phyloP scores from a whole-genome alignment of 2,329 filamentous ascomycete genomes.

The Geosmithia putterillii region DNA sequence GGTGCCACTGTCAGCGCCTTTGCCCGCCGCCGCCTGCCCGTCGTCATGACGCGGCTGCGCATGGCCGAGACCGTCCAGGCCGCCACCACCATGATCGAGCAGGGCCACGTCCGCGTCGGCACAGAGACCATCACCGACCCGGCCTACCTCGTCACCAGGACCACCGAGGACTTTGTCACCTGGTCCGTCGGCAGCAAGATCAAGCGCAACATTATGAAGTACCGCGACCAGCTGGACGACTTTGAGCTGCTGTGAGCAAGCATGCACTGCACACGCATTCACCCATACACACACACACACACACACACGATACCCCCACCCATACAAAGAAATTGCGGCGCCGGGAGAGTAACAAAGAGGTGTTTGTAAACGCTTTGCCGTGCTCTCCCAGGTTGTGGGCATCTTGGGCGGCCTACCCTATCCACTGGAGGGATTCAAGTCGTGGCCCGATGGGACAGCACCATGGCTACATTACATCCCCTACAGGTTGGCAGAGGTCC shows the following conservation, averaged over 20 bases:
- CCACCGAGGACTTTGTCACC: constrained; percentile 91
- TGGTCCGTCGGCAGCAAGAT: constrained; percentile 97
- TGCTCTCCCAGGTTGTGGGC: too few species aligned
- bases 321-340: too few species aligned
- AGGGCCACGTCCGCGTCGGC: constrained; percentile 85
- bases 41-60: constrained; percentile 78
- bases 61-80: constrained; percentile 90
- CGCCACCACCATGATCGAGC: constrained; percentile 79
- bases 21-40: constrained; percentile 69
- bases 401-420: too few species aligned
- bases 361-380: too few species aligned
- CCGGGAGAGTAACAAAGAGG: too few species aligned
- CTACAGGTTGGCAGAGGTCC: too few species aligned
- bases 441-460: too few species aligned
- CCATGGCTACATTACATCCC: too few species aligned
- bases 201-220: constrained; percentile 90
- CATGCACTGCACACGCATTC: background rate
- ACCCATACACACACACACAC: background rate
- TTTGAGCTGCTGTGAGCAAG: constrained; percentile 67
- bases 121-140: constrained; percentile 84
- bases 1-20: constrained; percentile 83
- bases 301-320: too few species aligned
- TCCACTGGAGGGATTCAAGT: too few species aligned
- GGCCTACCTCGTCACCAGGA: constrained; percentile 77
- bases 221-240: constrained; percentile 89